Conservation (phyloP, 768 basidiomycete genomes). For the Leccinum fibrillosum region DNA sequence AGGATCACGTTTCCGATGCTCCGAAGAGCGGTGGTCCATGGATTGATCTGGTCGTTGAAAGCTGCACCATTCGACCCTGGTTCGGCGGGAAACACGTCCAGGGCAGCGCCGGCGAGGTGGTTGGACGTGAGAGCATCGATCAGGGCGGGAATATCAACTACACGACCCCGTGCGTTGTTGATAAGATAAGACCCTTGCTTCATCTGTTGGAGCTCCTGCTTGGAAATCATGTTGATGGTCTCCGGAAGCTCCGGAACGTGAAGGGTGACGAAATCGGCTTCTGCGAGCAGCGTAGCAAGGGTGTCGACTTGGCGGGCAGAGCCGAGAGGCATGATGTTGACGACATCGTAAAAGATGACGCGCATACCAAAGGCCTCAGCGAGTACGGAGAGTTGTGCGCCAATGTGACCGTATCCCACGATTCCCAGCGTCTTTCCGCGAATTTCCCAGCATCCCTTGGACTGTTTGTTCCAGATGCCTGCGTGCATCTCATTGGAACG, state of each 20-base stretch:
- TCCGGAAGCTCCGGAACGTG: conserved; percentile 97
- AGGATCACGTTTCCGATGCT: conserved; percentile 87
- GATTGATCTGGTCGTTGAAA: conserved; percentile 86
- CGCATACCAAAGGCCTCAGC: conserved; percentile 95
- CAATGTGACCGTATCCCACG: conserved; percentile 98
- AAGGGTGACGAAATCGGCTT: conserved; percentile 91
- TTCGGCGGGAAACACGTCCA: conserved; percentile 95
- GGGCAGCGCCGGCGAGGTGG: conserved; percentile 81
- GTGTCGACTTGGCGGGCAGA: conserved; percentile 87
- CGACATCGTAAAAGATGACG: conserved; percentile 91
- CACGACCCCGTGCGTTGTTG: conserved; percentile 95
- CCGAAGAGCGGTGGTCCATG: conserved; percentile 77
- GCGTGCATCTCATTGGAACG: conserved; percentile 82
- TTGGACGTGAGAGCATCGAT: conserved; percentile 77
- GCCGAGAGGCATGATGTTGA: conserved; percentile 97
- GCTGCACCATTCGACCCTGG: conserved; percentile 87
- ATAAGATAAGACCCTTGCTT: conserved; percentile 94
- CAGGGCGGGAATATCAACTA: conserved; percentile 93
- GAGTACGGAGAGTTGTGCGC: conserved; percentile 93
- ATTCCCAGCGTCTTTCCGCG: conserved; percentile 98
- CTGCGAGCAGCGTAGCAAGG: conserved; percentile 65
- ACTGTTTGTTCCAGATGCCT: conserved; percentile 98
- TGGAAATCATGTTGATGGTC: conserved; percentile 90
- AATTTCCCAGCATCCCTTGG: conserved; percentile 97
- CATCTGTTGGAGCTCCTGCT: conserved; percentile 78